Evolutionary conservation across 176 grass and related monocot genomes (phyloP).

Genomic region (Bromus sterilis): DNA sequence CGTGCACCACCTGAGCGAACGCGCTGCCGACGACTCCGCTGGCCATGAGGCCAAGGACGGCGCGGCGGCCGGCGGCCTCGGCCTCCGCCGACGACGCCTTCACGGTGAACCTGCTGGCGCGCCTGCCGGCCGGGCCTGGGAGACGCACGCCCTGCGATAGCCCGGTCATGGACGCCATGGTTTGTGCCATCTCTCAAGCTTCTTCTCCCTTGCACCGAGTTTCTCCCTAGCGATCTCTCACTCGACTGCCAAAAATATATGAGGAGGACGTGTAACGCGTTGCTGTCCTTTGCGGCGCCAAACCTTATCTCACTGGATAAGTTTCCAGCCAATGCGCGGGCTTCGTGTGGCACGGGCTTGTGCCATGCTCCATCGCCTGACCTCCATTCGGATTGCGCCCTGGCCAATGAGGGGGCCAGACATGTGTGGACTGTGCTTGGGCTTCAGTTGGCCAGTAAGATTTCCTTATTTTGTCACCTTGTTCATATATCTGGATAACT

Average conservation of each 20-base stretch:
- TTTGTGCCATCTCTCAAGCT: conserved; percentile 64
- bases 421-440: conserved; percentile 21
- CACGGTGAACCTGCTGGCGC: conserved; percentile 18
- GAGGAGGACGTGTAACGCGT: conserved; percentile 26
- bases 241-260: conserved; percentile 23
- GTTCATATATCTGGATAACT: neutral
- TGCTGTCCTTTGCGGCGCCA: neutral
- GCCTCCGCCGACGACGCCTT: conserved; percentile 36
- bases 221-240: neutral
- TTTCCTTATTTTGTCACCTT: neutral
- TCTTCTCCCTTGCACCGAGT: neutral
- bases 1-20: conserved; percentile 50
- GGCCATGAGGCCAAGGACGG: conserved; percentile 68
- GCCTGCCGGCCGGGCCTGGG: conserved; percentile 14
- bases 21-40: conserved; percentile 40
- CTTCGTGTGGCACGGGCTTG: conserved; percentile 24
- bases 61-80: conserved; percentile 49
- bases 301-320: conserved; percentile 79
- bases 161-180: conserved; percentile 96
- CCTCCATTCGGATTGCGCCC: conserved; percentile 29
- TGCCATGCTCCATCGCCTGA: neutral
- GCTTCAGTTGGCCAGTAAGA: neutral
- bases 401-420: neutral
- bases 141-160: conserved; percentile 53
- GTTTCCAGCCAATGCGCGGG: conserved; percentile 31